Conservation (phyloP, 345 rosid species). For the Linum usitatissimum region DNA sequence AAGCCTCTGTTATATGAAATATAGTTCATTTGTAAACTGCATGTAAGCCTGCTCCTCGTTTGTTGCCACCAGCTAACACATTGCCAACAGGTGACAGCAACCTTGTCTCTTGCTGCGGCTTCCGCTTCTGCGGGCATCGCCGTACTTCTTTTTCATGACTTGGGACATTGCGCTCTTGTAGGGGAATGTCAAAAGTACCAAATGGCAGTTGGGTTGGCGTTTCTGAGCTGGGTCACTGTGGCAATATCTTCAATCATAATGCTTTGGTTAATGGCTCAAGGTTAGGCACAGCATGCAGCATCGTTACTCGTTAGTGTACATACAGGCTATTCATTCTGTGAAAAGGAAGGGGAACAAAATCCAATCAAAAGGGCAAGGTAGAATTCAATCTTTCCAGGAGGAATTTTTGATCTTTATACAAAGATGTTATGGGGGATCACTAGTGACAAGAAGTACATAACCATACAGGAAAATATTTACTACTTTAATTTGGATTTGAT, state of each 20-base stretch:
- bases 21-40: background rate
- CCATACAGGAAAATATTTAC: background rate
- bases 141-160: slow-evolving; percentile 45
- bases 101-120: slow-evolving; percentile 62
- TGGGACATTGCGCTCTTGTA: slow-evolving; percentile 33
- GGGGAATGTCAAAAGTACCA: slow-evolving; percentile 57
- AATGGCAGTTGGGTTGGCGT: slow-evolving; percentile 58
- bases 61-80: slow-evolving; percentile 5
- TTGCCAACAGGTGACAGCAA: slow-evolving; percentile 47
- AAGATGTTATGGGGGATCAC: background rate
- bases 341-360: background rate
- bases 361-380: background rate
- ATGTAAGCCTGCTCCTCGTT: background rate
- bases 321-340: background rate
- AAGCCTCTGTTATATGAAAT: background rate
- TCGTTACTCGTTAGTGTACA: background rate
- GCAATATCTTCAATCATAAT: slow-evolving; percentile 60
- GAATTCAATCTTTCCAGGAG: background rate
- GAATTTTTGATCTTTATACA: background rate
- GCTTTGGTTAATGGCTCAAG: slow-evolving; percentile 60
- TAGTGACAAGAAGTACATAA: background rate
- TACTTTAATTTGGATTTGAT: background rate
- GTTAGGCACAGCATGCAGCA: slow-evolving; percentile 21
- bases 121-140: slow-evolving; percentile 56
- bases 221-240: slow-evolving; percentile 55